These are phyloP conservation scores for Actinomucor elegans DNA, from an alignment of 371 early-diverging fungal species.

Conservation along the genomic window DNA sequence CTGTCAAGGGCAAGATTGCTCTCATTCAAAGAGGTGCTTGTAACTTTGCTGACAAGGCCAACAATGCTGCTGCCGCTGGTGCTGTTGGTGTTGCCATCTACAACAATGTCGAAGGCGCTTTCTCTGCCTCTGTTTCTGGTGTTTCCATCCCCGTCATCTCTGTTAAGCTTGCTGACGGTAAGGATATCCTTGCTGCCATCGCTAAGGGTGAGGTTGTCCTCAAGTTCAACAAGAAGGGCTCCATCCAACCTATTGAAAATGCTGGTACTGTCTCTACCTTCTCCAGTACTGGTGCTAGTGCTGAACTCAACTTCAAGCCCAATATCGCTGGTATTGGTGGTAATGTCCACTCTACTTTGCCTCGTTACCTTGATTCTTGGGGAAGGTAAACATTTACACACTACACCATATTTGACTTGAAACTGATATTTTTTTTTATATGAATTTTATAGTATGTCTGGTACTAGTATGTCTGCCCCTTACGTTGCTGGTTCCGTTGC, in stretches of 20 bases:
- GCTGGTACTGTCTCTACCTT: constrained; percentile 41
- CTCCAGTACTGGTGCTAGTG: constrained; percentile 39
- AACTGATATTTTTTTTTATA: too few relatives aligned
- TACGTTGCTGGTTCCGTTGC: constrained; percentile 72
- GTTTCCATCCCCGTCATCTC: constrained; percentile 34
- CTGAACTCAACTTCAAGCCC: constrained; percentile 43
- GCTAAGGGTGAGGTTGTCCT: constrained; percentile 12
- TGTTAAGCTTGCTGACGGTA: constrained; percentile 31
- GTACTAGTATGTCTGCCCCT: constrained; percentile 68
- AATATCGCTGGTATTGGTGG: constrained; percentile 70
- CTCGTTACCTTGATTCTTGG: constrained; percentile 43
- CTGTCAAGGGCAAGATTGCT: constrained; percentile 44
- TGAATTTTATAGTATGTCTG: constrained; percentile 56
- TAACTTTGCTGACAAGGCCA: constrained; percentile 52
- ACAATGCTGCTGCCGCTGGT: constrained; percentile 40
- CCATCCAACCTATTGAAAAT: constrained; percentile 17
- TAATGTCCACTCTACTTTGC: constrained; percentile 64
- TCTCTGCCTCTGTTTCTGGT: constrained; percentile 15
- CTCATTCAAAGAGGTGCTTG: constrained; percentile 57
- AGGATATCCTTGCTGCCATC: constrained; percentile 24
- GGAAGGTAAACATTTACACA: too few relatives aligned
- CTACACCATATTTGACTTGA: too few relatives aligned
- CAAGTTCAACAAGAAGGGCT: constrained; percentile 10
- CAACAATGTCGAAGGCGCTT: constrained; percentile 28
- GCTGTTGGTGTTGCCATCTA: constrained; percentile 56